Evolutionary conservation across 2,329 filamentous ascomycete species (phyloP).

Genomic region (Talaromyces verruculosus): DNA sequence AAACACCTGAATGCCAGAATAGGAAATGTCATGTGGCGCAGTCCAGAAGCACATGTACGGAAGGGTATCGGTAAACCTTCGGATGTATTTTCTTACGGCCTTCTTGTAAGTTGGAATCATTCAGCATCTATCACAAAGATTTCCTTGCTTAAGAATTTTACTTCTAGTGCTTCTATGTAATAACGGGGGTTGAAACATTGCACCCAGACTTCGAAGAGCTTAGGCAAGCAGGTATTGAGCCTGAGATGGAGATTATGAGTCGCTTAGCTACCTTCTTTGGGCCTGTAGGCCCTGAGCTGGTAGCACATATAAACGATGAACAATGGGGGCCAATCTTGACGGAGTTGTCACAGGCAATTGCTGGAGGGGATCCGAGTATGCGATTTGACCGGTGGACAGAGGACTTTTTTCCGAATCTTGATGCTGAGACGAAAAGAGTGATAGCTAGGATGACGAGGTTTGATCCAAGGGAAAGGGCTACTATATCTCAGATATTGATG

Average conservation of each 20-base stretch:
- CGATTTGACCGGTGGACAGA: slow-evolving; percentile 32
- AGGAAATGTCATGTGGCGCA: slow-evolving; percentile 25
- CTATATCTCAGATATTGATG: slow-evolving; percentile 25
- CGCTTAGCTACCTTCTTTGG: slow-evolving; percentile 31
- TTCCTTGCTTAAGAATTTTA: background rate
- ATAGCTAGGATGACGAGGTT: slow-evolving; percentile 35
- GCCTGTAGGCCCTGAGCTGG: slow-evolving; percentile 29
- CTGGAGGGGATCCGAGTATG: slow-evolving; percentile 14
- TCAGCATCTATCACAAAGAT: background rate
- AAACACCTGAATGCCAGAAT: slow-evolving; percentile 20
- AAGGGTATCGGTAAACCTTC: slow-evolving; percentile 16
- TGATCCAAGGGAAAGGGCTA: slow-evolving; percentile 32
- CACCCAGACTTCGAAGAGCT: slow-evolving; percentile 29
- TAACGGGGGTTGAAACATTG: slow-evolving; percentile 29
- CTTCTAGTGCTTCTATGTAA: slow-evolving; percentile 28
- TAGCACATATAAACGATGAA: slow-evolving; percentile 32
- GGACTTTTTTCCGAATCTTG: slow-evolving; percentile 32
- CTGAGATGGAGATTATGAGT: slow-evolving; percentile 31
- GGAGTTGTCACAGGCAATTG: slow-evolving; percentile 27
- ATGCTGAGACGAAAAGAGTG: slow-evolving; percentile 31
- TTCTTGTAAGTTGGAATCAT: slow-evolving; percentile 19
- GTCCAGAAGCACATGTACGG: slow-evolving; percentile 22
- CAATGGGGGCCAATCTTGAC: slow-evolving; percentile 27
- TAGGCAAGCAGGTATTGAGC: slow-evolving; percentile 27
- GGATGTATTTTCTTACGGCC: slow-evolving; percentile 23